Percentiles rank a stretch among this genome's conserved stretches.
Evolutionary conservation across 371 early-diverging fungal species (phyloP).

Genomic region (Zychaea mexicana): DNA sequence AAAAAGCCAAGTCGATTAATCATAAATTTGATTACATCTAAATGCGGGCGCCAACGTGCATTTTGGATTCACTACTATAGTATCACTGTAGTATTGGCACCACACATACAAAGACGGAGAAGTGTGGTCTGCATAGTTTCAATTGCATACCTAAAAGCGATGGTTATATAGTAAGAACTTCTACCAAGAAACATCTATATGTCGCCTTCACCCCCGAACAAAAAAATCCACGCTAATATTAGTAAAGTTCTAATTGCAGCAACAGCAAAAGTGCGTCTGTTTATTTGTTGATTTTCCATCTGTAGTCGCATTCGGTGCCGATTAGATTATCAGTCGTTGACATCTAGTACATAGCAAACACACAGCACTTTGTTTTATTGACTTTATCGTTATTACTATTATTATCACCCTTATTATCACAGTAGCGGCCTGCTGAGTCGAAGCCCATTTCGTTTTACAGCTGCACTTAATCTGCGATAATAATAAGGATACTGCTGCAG

Average conservation of each 20-base stretch:
- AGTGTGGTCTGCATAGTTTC: no score
- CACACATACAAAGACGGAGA: no score
- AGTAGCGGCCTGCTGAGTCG: not conserved
- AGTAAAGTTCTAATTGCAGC: not conserved
- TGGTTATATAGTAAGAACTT: no score
- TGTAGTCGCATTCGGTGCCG: not conserved
- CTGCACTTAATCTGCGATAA: slow-evolving; percentile 5
- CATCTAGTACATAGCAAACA: not conserved
- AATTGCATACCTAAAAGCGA: not conserved
- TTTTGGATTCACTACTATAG: no score
- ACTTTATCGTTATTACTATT: not conserved
- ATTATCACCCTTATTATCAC: not conserved
- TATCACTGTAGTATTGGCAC: no score
- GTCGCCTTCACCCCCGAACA: not conserved
- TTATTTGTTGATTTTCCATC: not conserved
- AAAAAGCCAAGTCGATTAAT: not conserved
- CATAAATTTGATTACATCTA: no score
- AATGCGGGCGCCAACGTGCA: not conserved
- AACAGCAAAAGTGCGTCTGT: not conserved
- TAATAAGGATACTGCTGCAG: slow-evolving; percentile 1
- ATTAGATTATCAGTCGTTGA: not conserved
- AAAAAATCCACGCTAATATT: not conserved
- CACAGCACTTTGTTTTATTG: no score
- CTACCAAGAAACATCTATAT: not conserved
- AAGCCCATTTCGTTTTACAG: not conserved